Percentiles rank a stretch among this genome's conserved stretches.
phyloP scores from a whole-genome alignment of 2,329 filamentous ascomycete species.

The Ustilaginoidea virens region DNA sequence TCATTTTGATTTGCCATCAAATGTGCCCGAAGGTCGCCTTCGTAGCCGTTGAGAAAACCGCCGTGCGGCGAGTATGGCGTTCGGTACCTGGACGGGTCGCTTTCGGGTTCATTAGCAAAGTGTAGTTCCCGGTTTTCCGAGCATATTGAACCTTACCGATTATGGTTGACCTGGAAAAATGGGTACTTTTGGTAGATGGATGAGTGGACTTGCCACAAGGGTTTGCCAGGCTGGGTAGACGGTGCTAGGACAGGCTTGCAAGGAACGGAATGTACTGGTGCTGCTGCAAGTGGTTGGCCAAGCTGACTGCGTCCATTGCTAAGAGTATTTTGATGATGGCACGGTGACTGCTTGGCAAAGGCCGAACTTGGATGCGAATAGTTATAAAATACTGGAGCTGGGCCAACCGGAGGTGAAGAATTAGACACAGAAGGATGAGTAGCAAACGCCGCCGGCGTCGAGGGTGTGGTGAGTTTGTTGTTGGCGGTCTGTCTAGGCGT shows the following conservation, averaged over 20 bases:
- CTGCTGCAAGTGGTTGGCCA: background rate
- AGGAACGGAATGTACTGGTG: background rate
- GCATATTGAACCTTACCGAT: constrained; percentile 25
- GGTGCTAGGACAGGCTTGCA: background rate
- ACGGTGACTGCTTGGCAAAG: background rate
- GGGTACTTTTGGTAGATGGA: constrained; percentile 37
- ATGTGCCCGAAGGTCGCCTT: constrained; percentile 33
- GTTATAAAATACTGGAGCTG: constrained; percentile 3
- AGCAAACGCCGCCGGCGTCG: constrained; percentile 7
- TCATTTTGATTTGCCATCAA: constrained; percentile 20
- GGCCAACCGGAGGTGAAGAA: background rate
- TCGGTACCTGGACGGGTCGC: constrained; percentile 39
- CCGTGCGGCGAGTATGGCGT: constrained; percentile 42
- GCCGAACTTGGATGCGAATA: constrained; percentile 7
- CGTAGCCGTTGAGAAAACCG: constrained; percentile 47
- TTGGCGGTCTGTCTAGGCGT: constrained; percentile 28
- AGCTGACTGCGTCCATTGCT: too few relatives aligned
- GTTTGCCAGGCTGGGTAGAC: constrained; percentile 11
- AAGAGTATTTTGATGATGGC: background rate
- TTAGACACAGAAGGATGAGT: constrained; percentile 12
- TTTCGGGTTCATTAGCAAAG: constrained; percentile 13
- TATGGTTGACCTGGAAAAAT: constrained; percentile 45
- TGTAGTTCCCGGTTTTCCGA: background rate
- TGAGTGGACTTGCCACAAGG: constrained; percentile 18
- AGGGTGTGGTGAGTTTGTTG: constrained; percentile 4